Conservation (phyloP, 495 filamentous ascomycete species). For the Jackrogersella minutella region DNA sequence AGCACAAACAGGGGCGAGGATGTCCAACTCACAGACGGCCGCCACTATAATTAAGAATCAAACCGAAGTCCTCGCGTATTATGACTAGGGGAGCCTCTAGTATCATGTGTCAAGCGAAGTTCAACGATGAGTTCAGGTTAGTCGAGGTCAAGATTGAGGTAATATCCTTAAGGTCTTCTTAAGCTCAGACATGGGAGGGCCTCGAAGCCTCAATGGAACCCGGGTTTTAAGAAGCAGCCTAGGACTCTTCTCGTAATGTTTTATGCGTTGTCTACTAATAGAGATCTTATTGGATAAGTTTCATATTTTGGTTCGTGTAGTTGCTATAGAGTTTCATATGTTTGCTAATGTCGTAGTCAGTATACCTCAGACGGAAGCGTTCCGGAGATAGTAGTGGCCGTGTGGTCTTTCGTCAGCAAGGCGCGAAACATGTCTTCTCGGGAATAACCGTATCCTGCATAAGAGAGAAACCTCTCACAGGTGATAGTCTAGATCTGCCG, state of each 20-base stretch:
- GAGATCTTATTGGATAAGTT: not conserved
- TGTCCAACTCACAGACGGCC: not conserved
- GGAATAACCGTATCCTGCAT: not conserved
- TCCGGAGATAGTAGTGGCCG: not conserved
- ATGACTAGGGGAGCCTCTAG: not conserved
- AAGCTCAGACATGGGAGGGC: too few species aligned
- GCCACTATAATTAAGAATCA: too few species aligned
- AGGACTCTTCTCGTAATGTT: too few species aligned
- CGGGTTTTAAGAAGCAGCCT: too few species aligned
- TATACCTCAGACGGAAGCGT: not conserved
- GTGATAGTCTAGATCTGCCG: slow-evolving; percentile 6
- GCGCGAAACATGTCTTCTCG: not conserved
- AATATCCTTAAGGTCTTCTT: too few species aligned
- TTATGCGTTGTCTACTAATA: too few species aligned
- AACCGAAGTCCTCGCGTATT: not conserved
- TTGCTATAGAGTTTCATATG: not conserved
- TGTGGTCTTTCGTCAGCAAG: not conserved
- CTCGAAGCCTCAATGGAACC: too few species aligned
- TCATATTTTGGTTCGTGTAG: not conserved
- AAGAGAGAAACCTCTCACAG: not conserved
- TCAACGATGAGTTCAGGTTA: not conserved
- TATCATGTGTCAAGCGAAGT: not conserved
- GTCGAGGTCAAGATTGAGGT: not conserved
- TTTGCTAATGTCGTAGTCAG: not conserved
- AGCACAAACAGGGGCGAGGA: too few species aligned